These are phyloP conservation scores for Penicillium cinerascens DNA, from an alignment of 495 filamentous ascomycete genomes.

Conservation along the genomic window DNA sequence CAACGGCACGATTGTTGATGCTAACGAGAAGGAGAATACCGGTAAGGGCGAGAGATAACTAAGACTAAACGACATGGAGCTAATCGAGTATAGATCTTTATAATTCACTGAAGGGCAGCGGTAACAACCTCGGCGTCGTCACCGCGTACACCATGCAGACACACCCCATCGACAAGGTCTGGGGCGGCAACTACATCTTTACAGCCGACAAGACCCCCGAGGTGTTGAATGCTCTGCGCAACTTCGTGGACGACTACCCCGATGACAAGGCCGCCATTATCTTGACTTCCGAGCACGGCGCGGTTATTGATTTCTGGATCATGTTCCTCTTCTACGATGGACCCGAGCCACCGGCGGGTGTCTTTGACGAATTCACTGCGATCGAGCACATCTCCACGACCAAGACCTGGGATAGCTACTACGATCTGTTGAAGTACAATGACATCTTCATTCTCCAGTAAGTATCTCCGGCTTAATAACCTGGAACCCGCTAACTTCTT, in stretches of 20 bases:
- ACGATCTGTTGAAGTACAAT: slow-evolving; percentile 44
- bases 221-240: slow-evolving; percentile 46
- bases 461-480: not conserved
- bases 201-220: slow-evolving; percentile 38
- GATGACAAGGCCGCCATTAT: slow-evolving; percentile 53
- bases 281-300: slow-evolving; percentile 49
- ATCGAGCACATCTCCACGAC: slow-evolving; percentile 46
- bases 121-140: slow-evolving; percentile 62
- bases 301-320: slow-evolving; percentile 52
- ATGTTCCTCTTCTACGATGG: slow-evolving; percentile 64
- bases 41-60: slow-evolving; percentile 23
- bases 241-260: slow-evolving; percentile 50
- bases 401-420: slow-evolving; percentile 51
- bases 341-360: slow-evolving; percentile 47
- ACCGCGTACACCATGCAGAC: slow-evolving; percentile 52
- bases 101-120: slow-evolving; percentile 53
- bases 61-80: not conserved
- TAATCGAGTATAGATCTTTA: slow-evolving; percentile 45
- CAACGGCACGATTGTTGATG: slow-evolving; percentile 50
- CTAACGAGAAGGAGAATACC: slow-evolving; percentile 36
- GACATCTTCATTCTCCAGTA: slow-evolving; percentile 38
- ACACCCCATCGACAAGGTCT: slow-evolving; percentile 39
- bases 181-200: slow-evolving; percentile 54
- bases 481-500: slow-evolving; percentile 3
- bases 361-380: slow-evolving; percentile 54